A percentile compares a stretch with the other conserved stretches of the same genome.
phyloP scores from a whole-genome alignment of 495 filamentous ascomycete genomes.

The Tuber umbilicatum region DNA sequence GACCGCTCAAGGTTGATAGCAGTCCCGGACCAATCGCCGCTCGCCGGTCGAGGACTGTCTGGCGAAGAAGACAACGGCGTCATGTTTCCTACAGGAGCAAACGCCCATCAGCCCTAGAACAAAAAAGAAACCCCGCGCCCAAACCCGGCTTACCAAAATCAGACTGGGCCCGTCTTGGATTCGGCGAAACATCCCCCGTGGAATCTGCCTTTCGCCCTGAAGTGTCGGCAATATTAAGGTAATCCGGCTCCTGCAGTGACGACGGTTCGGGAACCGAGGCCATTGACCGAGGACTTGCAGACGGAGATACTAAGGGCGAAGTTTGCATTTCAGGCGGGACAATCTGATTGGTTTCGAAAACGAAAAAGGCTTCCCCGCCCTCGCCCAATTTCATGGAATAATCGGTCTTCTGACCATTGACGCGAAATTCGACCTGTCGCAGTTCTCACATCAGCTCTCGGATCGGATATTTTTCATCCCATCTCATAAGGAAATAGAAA shows the following conservation, averaged over 20 bases:
- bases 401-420: conserved; percentile 84
- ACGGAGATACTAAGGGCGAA: conserved; percentile 83
- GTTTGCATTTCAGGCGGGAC: conserved; percentile 89
- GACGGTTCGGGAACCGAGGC: conserved; percentile 52
- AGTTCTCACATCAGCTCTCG: not conserved
- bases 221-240: conserved; percentile 52
- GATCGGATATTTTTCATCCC: not conserved
- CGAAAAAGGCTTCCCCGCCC: conserved; percentile 95
- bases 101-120: conserved; percentile 9
- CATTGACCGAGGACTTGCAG: conserved; percentile 64
- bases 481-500: not conserved
- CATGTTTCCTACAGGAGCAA: conserved; percentile 42
- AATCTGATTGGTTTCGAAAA: conserved; percentile 85
- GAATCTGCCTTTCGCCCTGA: conserved; percentile 25
- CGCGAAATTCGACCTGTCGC: conserved; percentile 76
- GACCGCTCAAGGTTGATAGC: conserved; percentile 49
- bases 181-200: conserved; percentile 9
- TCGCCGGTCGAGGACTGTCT: conserved; percentile 43
- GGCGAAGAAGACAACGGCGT: conserved; percentile 61
- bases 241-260: conserved; percentile 73
- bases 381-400: conserved; percentile 98
- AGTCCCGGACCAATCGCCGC: conserved; percentile 44
- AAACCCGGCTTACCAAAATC: conserved; percentile 47
- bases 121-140: conserved; percentile 44
- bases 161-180: conserved; percentile 46